These are phyloP conservation scores for Nicotiana rustica DNA, from an alignment of 305 asterid species.

Conservation along the genomic window DNA sequence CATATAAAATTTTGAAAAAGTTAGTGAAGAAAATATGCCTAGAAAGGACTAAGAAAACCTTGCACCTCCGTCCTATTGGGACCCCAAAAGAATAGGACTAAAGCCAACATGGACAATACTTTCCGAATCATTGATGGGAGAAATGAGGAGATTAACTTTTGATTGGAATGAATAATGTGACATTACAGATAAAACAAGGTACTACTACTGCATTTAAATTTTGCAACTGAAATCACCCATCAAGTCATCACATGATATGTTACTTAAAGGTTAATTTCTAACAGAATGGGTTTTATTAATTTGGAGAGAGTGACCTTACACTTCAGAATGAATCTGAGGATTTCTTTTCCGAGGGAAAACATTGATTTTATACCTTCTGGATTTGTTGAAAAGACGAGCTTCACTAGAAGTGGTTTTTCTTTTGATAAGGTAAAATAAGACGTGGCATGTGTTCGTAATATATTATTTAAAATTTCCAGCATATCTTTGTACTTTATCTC, in stretches of 20 bases:
- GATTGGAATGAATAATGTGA: neutral
- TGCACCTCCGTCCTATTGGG: neutral
- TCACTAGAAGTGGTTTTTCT: slow-evolving; percentile 11
- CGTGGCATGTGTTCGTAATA: neutral
- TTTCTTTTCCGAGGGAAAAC: neutral
- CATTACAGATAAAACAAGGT: slow-evolving; percentile 3
- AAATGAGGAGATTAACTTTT: slow-evolving; percentile 3
- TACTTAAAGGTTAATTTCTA: neutral
- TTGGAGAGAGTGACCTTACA: neutral
- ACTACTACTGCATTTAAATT: neutral
- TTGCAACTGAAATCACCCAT: slow-evolving; percentile 14
- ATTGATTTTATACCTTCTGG: neutral
- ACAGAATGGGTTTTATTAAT: neutral
- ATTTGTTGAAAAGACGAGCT: slow-evolving; percentile 10
- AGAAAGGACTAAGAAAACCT: neutral
- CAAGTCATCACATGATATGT: neutral
- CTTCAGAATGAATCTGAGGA: slow-evolving; percentile 6
- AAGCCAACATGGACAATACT: slow-evolving; percentile 21
- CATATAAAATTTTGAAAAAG: slow-evolving; percentile 1
- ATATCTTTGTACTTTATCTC: too few species aligned
- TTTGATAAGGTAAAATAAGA: slow-evolving; percentile 5
- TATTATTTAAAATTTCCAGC: too few species aligned
- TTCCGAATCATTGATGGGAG: neutral
- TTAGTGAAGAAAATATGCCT: neutral
- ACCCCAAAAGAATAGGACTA: slow-evolving; percentile 21